Percentiles rank a stretch among this genome's conserved stretches.
These are phyloP conservation scores for Piper betle DNA, from an alignment of 164 flowering plant species.

Conservation along the genomic window DNA sequence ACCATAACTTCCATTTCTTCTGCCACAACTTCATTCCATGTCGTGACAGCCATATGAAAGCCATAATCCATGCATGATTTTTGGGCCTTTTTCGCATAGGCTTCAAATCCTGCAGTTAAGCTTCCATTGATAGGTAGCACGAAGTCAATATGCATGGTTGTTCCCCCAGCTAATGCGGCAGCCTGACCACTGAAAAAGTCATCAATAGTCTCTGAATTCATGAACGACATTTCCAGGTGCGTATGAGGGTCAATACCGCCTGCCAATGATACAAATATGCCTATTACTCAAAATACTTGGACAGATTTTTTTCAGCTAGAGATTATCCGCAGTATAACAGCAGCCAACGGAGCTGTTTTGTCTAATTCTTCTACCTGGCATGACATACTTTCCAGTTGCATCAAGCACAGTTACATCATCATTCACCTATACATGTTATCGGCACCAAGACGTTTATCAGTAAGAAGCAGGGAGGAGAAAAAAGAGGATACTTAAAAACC, in stretches of 20 bases:
- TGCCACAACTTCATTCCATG: slow-evolving; percentile 80
- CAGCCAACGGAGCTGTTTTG: no score
- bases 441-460: background rate
- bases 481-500: no score
- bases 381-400: slow-evolving; percentile 90
- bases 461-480: background rate
- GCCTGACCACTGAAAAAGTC: slow-evolving; percentile 97
- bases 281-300: no score
- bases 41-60: slow-evolving; percentile 90
- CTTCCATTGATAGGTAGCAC: slow-evolving; percentile 78
- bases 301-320: background rate
- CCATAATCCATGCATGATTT: slow-evolving; percentile 90
- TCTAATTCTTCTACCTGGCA: slow-evolving; percentile 60
- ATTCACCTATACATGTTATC: slow-evolving; percentile 36
- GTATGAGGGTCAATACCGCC: slow-evolving; percentile 99
- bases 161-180: slow-evolving; percentile 98
- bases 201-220: slow-evolving; percentile 72
- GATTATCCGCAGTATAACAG: no score
- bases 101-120: slow-evolving; percentile 54
- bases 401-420: slow-evolving; percentile 80
- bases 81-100: slow-evolving; percentile 55
- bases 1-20: slow-evolving; percentile 93
- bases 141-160: slow-evolving; percentile 97
- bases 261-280: slow-evolving; percentile 15
- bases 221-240: slow-evolving; percentile 68